phyloP scores from a whole-genome alignment of 768 basidiomycete species.

The Myochromella boudieri region DNA sequence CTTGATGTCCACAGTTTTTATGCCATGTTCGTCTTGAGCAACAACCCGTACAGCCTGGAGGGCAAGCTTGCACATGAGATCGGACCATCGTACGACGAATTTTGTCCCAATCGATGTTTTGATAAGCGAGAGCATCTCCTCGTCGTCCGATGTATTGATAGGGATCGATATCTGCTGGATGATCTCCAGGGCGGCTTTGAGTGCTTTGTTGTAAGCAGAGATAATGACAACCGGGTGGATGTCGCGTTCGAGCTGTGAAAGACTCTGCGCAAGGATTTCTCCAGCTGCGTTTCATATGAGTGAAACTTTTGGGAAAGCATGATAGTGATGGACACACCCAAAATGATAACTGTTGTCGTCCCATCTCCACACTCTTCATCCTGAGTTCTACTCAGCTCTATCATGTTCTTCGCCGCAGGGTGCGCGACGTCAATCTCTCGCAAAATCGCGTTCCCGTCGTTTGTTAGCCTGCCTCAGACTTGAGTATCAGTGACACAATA shows the following conservation, averaged over 20 bases:
- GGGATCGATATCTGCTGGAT: constrained; percentile 86
- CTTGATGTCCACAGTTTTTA: constrained; percentile 95
- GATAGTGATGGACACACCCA: constrained; percentile 55
- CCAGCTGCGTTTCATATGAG: constrained; percentile 53
- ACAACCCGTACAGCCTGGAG: constrained; percentile 91
- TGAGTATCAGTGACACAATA: constrained; percentile 1
- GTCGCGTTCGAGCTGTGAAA: constrained; percentile 90
- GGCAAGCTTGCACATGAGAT: constrained; percentile 96
- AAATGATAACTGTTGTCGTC: constrained; percentile 96
- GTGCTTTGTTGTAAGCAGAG: constrained; percentile 94
- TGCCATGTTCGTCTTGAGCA: constrained; percentile 68
- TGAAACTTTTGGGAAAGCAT: background rate
- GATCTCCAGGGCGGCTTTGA: constrained; percentile 88
- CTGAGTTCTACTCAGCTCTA: constrained; percentile 95
- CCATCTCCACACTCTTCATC: constrained; percentile 99
- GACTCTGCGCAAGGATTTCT: constrained; percentile 94
- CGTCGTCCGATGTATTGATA: constrained; percentile 82
- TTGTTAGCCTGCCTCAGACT: constrained; percentile 69
- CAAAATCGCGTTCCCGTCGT: constrained; percentile 98
- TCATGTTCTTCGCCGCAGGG: constrained; percentile 99
- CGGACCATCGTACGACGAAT: constrained; percentile 94
- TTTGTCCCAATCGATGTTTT: constrained; percentile 99
- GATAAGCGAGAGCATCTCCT: constrained; percentile 94
- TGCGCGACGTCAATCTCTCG: constrained; percentile 99
- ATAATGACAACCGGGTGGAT: constrained; percentile 99